Evolutionary conservation across 352 stramenopile genomes (phyloP), one percentile per base, ranked within the genome.

Genomic region (Pythium aquatile): DNA sequence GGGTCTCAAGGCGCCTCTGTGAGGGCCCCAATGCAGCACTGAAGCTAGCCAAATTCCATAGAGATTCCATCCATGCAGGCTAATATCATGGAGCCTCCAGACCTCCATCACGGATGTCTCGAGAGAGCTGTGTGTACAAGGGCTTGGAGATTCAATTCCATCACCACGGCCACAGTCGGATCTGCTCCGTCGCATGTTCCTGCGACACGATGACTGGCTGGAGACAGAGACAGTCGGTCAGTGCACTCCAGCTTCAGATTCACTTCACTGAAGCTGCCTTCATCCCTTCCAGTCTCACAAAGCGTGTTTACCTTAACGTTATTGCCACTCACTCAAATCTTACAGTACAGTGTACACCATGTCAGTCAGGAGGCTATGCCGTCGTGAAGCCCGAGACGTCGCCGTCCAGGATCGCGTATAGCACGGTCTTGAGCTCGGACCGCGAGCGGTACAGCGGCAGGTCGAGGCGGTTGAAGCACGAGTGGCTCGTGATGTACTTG

Each of bases 371-470:
- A 13, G 28, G 16, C 51, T 54, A 72, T 13, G 66, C 59, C 0
- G 59, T 61, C 1, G 66, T 73, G 52, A 73, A 73, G 28, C 66
- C 66, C 17, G 65, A 63, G n/a, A 73, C 56, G 51, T 73, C 66
- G 55, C 61, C 66, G 14, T 73, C 61, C 10, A 73, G 55, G 42
- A 73, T 65, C 32, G 66, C 61, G 37, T 63, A 69, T 11, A 77
- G 63, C n/a, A 74, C 54, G 33, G 60, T 72, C 14, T 44, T 48
- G 20, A 77, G 28, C 49, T 97, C 83, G 29, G 79, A 70, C 63
- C 85, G 92, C 8, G 68, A 78, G 29, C 85, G 77, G 66, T 96
- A 98, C 26, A 96, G 55, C 33, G 92, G 90, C 24, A 98, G 72
- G 74, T 98, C 92, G 66, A 98, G 95, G 2, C 68, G 68, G 33